Conservation (phyloP, 1,284 basidiomycete species). For the Gomphus sp. region DNA sequence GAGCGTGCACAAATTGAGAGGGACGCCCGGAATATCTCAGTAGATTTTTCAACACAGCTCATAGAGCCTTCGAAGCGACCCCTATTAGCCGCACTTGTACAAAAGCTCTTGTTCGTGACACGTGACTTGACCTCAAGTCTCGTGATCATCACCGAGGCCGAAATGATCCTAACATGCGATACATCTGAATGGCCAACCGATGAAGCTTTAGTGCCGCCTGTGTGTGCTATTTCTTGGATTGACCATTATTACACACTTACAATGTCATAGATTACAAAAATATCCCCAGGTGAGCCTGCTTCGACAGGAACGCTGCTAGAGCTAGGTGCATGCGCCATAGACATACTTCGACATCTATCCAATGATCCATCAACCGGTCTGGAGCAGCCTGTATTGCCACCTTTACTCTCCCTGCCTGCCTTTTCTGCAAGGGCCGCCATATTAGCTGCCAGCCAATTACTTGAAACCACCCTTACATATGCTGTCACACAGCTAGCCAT, state of each 20-base stretch:
- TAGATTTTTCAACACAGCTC: constrained; percentile 32
- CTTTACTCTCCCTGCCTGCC: constrained; percentile 5
- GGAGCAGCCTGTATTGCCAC: constrained; percentile 20
- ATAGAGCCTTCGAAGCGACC: constrained; percentile 59
- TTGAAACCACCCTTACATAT: constrained; percentile 70
- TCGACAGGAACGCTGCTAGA: constrained; percentile 75
- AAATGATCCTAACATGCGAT: constrained; percentile 55
- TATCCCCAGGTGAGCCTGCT: constrained; percentile 66
- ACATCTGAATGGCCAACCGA: constrained; percentile 63
- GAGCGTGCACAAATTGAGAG: constrained; percentile 63
- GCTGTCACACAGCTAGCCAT: constrained; percentile 68
- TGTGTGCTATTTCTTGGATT: constrained; percentile 33
- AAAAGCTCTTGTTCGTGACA: constrained; percentile 59
- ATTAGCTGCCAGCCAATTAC: constrained; percentile 42
- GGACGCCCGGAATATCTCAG: constrained; percentile 25
- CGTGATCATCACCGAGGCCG: constrained; percentile 61
- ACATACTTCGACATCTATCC: constrained; percentile 55
- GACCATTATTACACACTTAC: background rate
- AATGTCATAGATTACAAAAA: constrained; percentile 59
- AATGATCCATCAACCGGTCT: constrained; percentile 37
- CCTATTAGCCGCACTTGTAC: constrained; percentile 58
- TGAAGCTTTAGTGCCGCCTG: constrained; percentile 63
- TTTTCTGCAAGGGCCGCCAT: constrained; percentile 41
- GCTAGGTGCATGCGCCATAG: constrained; percentile 61
- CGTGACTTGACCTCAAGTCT: constrained; percentile 64